Conservation (phyloP, 768 basidiomycete species). For the Podaxis mareebaensis region DNA sequence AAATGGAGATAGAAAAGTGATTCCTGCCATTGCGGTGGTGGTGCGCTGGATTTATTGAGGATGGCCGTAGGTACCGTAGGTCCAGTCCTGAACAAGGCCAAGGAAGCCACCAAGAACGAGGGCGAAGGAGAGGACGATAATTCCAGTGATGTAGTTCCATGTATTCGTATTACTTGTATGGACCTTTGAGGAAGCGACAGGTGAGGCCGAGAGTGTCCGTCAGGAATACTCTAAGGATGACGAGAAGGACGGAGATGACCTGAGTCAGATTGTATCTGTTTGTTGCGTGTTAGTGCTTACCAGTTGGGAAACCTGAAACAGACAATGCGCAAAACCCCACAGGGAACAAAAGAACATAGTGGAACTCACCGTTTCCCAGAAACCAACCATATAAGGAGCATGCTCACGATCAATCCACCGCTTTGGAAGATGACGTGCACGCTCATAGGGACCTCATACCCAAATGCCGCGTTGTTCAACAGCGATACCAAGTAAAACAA, state of each 20-base stretch:
- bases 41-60: constrained; percentile 16
- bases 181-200: constrained; percentile 27
- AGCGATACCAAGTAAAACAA: constrained; percentile 79
- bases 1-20: constrained; percentile 91
- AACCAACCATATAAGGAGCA: constrained; percentile 75
- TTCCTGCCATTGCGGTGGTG: constrained; percentile 66
- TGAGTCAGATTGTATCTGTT: constrained; percentile 40
- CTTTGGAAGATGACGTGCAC: constrained; percentile 95
- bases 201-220: constrained; percentile 78
- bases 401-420: constrained; percentile 81
- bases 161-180: constrained; percentile 23
- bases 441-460: constrained; percentile 82
- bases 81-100: constrained; percentile 84
- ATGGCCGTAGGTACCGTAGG: constrained; percentile 50
- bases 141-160: constrained; percentile 64
- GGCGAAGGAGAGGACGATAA: constrained; percentile 72
- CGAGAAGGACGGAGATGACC: constrained; percentile 72
- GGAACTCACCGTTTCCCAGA: constrained; percentile 58
- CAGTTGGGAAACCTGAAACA: background rate
- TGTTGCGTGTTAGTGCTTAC: background rate
- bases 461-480: constrained; percentile 92
- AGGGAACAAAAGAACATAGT: background rate
- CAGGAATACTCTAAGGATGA: constrained; percentile 75
- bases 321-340: background rate
- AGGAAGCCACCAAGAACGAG: constrained; percentile 80